Conservation (phyloP, 2,329 filamentous ascomycete genomes). For the Fusarium albidum region DNA sequence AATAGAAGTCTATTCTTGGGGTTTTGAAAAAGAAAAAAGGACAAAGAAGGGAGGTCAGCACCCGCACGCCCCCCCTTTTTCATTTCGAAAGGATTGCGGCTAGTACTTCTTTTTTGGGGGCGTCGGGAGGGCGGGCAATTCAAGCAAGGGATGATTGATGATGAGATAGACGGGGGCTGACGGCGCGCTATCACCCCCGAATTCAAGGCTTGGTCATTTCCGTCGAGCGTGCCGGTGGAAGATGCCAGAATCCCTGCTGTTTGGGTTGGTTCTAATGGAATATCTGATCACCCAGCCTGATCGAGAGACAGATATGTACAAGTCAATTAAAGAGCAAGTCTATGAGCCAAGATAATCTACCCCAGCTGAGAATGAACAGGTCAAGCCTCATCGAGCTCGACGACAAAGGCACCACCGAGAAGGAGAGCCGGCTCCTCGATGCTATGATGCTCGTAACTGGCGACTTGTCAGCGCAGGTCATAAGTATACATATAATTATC, state of each 20-base stretch:
- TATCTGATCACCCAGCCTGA: no score
- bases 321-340: slow-evolving; percentile 23
- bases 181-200: slow-evolving; percentile 8
- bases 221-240: slow-evolving; percentile 13
- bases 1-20: no score
- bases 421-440: slow-evolving; percentile 83
- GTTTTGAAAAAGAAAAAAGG: no score
- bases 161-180: slow-evolving; percentile 4
- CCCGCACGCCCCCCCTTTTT: no score
- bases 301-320: no score
- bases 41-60: no score
- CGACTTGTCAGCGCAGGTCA: slow-evolving; percentile 13
- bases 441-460: slow-evolving; percentile 80
- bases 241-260: slow-evolving; percentile 4
- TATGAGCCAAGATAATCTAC: slow-evolving; percentile 12
- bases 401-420: slow-evolving; percentile 75
- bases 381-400: slow-evolving; percentile 46
- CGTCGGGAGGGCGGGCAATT: not conserved
- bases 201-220: slow-evolving; percentile 28
- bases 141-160: not conserved
- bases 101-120: slow-evolving; percentile 6
- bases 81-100: not conserved
- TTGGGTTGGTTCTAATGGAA: slow-evolving; percentile 10
- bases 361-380: not conserved
- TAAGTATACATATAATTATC: slow-evolving; percentile 28